phyloP scores from a whole-genome alignment of 2,329 filamentous ascomycete genomes.

The Trichoderma simmonsii region DNA sequence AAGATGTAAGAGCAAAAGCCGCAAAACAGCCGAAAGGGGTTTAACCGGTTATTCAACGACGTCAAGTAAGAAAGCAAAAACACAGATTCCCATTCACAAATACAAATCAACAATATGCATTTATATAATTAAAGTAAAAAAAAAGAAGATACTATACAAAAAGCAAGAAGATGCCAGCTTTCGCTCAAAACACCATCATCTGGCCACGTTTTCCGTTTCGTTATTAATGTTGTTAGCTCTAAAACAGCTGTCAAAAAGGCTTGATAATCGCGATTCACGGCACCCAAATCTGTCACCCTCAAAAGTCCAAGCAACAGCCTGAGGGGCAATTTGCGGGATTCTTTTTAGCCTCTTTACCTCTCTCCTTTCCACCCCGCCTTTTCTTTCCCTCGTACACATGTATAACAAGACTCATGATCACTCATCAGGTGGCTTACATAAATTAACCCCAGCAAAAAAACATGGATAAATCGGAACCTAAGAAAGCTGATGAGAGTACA shows the following conservation, averaged over 20 bases:
- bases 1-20: not conserved
- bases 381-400: not conserved
- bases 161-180: not conserved
- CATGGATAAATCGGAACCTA: not conserved
- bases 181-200: not conserved
- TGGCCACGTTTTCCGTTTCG: not conserved
- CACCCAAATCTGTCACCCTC: not conserved
- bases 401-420: not conserved
- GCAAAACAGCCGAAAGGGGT: not conserved
- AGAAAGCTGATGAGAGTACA: not conserved
- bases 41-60: not conserved
- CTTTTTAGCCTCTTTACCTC: not conserved
- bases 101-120: not conserved
- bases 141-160: not conserved
- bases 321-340: not conserved
- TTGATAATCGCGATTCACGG: not conserved
- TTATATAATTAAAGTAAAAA: not conserved
- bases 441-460: not conserved
- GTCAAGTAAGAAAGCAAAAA: not conserved
- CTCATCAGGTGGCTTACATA: not conserved
- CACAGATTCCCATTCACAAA: not conserved
- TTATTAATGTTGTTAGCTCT: not conserved
- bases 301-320: not conserved
- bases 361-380: not conserved
- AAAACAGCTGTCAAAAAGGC: not conserved